Conservation (phyloP, 345 rosid species). For the Arabis hirsuta region DNA sequence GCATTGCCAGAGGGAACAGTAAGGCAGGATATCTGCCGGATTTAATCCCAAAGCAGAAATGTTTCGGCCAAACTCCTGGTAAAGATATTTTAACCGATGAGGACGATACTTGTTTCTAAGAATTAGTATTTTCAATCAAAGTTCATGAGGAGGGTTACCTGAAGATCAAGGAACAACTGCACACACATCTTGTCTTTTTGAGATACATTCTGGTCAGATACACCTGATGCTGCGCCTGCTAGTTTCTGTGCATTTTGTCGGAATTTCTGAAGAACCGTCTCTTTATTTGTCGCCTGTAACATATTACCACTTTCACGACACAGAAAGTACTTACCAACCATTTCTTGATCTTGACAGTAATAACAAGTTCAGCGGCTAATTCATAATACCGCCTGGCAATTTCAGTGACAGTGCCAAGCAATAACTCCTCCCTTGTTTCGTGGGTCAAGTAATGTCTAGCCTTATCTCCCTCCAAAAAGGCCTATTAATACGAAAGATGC, state of each 20-base stretch:
- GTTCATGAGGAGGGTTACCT: constrained; percentile 53
- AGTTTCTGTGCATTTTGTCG: constrained; percentile 90
- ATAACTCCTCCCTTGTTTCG: constrained; percentile 59
- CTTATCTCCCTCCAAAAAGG: constrained; percentile 76
- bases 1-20: constrained; percentile 83
- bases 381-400: constrained; percentile 82
- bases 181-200: constrained; percentile 89
- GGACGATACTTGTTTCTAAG: background rate
- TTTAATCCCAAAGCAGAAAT: constrained; percentile 70
- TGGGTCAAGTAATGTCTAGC: constrained; percentile 65
- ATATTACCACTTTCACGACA: background rate
- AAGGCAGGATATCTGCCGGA: constrained; percentile 69
- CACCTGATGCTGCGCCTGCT: constrained; percentile 87
- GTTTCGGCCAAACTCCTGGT: constrained; percentile 88
- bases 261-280: constrained; percentile 86
- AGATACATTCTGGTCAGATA: constrained; percentile 72
- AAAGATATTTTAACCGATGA: background rate
- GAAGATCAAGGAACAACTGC: constrained; percentile 96
- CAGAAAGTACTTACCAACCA: constrained; percentile 8
- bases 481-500: constrained; percentile 43
- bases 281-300: constrained; percentile 81
- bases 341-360: background rate
- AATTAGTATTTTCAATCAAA: background rate
- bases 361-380: constrained; percentile 74
- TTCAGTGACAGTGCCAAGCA: constrained; percentile 62